Evolutionary conservation across 1,139 yeast species (phyloP), one percentile per base, ranked within the genome.

Genomic region (Suhomyces bribrorum): DNA sequence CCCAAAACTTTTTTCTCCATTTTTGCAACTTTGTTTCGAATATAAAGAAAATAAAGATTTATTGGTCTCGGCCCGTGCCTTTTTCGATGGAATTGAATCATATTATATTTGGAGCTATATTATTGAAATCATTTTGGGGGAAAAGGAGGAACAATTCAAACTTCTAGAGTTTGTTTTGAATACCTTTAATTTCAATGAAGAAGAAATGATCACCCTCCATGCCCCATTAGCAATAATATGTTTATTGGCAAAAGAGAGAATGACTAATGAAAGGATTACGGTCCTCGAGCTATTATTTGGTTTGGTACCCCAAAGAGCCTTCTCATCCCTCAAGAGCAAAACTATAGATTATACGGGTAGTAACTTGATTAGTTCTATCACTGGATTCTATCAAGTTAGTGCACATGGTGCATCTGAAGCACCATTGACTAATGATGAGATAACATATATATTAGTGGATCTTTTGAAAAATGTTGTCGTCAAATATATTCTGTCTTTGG

Each of bases 71-170:
- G 86, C 89, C 0, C 75, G 77, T 35, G 67, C 80, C 0, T 81
- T 90, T 45, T 87, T 92, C 59, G 96, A 92, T 57, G 86, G 88
- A 3, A 83, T 89, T 2, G 97, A 92, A 54, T 78, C 96, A 0
- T 60, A 73, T 17, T 77, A 76, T 25, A 89, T 90, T 11, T 90
- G 96, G 92, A 73, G 79, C 4, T 79, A 81, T 41, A 60, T 84
- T 1, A 66, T 77, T 31, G 46, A 42, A 13, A 43, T 61, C 54
- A 77, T 40, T 5, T 40, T 56, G 5, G 29, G 38, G n/a, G 40
- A 35, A 4, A 31, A 41, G 5, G 47, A 37, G 3, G 40, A 44
- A 2, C 56, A 68, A 6, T 53, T 77, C 22, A 73, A 66, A 0
- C 62, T 86, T 25, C 59, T 86, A 5, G 62, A 66, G 7, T 88